Evolutionary conservation across 1,284 basidiomycete genomes (phyloP).

Genomic region (Austropuccinia psidii): DNA sequence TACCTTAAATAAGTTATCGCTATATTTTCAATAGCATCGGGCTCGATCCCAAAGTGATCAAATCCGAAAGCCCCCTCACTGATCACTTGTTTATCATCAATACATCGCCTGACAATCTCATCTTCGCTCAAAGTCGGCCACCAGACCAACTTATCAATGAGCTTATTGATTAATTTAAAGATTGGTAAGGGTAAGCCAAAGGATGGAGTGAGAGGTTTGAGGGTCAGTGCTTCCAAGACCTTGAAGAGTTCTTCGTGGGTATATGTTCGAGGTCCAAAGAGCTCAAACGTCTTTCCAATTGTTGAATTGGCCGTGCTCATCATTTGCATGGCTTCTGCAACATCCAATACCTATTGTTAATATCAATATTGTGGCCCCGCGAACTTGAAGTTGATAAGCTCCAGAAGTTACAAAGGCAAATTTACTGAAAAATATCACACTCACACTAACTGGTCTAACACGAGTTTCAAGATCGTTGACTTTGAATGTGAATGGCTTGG

Average conservation of each 20-base stretch:
- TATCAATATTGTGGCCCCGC: background rate
- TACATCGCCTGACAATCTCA: conserved; percentile 78
- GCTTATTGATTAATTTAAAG: conserved; percentile 60
- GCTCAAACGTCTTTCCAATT: conserved; percentile 63
- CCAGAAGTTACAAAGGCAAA: background rate
- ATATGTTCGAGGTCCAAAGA: conserved; percentile 82
- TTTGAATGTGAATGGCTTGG: conserved; percentile 53
- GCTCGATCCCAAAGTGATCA: conserved; percentile 56
- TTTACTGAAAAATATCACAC: conserved; percentile 58
- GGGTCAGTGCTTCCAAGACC: conserved; percentile 71
- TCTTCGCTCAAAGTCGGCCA: conserved; percentile 88
- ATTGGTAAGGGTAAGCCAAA: conserved; percentile 69
- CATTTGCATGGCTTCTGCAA: conserved; percentile 81
- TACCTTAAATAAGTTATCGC: conserved; percentile 83
- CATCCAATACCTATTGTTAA: conserved; percentile 61
- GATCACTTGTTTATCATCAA: conserved; percentile 58
- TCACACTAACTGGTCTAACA: conserved; percentile 29
- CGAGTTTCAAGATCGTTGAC: conserved; percentile 34
- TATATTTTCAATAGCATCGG: conserved; percentile 77
- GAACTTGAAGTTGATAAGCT: background rate
- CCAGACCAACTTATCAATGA: conserved; percentile 65
- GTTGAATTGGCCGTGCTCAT: conserved; percentile 58
- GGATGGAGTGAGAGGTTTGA: conserved; percentile 56
- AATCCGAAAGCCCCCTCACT: conserved; percentile 51
- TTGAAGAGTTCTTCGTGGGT: conserved; percentile 76